Percentiles rank a stretch among this genome's conserved stretches.
Conservation (phyloP, 2,329 filamentous ascomycete species). For the Curvularia sp. region DNA sequence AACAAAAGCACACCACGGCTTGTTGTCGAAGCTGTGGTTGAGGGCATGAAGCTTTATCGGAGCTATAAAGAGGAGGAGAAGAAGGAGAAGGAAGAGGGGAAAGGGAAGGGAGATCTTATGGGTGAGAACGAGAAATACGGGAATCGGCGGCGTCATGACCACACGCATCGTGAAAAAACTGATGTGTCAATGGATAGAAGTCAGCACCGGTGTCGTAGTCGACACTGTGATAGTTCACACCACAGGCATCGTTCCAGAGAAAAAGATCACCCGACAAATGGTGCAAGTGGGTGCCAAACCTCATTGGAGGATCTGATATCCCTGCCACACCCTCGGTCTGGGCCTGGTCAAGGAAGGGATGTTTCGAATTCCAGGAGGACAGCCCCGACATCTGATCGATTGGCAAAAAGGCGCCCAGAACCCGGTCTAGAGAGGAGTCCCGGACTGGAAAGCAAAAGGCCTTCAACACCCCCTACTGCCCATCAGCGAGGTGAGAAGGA, state of each 20-base stretch:
- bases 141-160: background rate
- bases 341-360: background rate
- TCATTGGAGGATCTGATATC: slow-evolving; percentile 2
- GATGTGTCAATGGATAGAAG: background rate
- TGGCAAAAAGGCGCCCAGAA: background rate
- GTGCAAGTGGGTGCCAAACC: slow-evolving; percentile 4
- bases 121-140: background rate
- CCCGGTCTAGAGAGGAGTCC: background rate
- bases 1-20: slow-evolving; percentile 22
- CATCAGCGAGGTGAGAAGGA: background rate
- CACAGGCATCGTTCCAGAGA: background rate
- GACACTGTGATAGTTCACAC: background rate
- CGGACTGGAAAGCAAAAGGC: background rate
- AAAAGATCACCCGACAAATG: background rate
- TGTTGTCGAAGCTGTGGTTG: slow-evolving; percentile 31
- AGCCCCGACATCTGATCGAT: background rate
- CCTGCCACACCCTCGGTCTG: too few species aligned
- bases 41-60: slow-evolving; percentile 30
- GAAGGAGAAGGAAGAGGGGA: slow-evolving; percentile 10
- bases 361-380: background rate
- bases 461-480: background rate
- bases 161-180: background rate
- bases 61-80: slow-evolving; percentile 20
- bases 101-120: background rate
- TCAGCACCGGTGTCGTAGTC: slow-evolving; percentile 2